Evolutionary conservation across 1,284 basidiomycete species (phyloP), one percentile per base, ranked within the genome.

Genomic region (Puccinia horiana): DNA sequence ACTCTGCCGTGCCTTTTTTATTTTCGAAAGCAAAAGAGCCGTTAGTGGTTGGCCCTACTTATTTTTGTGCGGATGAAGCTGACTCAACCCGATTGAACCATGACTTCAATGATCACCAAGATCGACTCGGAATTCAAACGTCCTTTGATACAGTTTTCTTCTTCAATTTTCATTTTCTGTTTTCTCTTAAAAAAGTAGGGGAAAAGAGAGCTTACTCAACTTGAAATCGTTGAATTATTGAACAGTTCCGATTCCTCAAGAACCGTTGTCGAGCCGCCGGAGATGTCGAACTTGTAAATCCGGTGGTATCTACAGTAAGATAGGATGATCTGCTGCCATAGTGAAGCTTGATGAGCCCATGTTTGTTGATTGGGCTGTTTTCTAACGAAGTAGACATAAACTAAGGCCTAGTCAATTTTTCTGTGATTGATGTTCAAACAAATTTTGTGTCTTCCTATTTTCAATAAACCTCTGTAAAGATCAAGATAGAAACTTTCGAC

Each of bases 351-450:
- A 74, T 74, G 78, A 44, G 54, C 47, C 67, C 69, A 81, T 44
- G 78, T 81, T 81, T 81, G 69, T 18, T 69, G 78, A 40, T 81
- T 81, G 6, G 69, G 78, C 42, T 81, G 78, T 73, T 81, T 58
- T 35, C 78, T 81, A 74, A 1, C 12, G 40, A 79, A 58, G n/a
- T 29, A 63, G 5, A 26, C 40, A 72, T 23, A 40, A 29, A 35
- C 14, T 26, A 23, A 23, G 37, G 20, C n/a, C 42, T 40, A n/a
- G 37, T 26, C 61, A 65, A 11, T 32, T 35, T 35, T 65, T 35
- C n/a, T 5, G 12, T 65, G 11, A 40, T 11, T 35, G 11, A 18
- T 65, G 5, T 35, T 35, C 8, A 40, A 23, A 40, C 11, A 40
- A 26, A 14, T 40, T 11, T 6, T 32, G 16, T 2, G 6, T 40